Evolutionary conservation across 768 basidiomycete genomes (phyloP).

Genomic region (Russula sp.): DNA sequence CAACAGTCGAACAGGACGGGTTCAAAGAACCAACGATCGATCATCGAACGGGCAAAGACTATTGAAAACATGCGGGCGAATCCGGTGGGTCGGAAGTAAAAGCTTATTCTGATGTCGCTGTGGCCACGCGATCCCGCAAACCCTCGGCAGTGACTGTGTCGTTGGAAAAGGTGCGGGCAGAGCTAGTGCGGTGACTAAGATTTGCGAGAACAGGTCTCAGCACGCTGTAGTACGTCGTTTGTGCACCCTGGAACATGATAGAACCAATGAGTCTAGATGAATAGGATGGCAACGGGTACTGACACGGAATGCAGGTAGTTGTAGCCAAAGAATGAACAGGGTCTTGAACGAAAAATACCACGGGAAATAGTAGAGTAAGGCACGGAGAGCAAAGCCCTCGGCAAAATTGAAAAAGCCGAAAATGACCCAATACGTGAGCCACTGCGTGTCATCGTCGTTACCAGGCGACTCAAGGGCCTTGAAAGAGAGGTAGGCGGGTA

Average conservation of each 20-base stretch:
- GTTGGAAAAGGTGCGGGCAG: slow-evolving; percentile 40
- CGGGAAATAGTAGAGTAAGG: slow-evolving; percentile 87
- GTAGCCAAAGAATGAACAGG: slow-evolving; percentile 84
- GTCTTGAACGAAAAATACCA: slow-evolving; percentile 96
- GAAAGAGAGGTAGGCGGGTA: slow-evolving; percentile 94
- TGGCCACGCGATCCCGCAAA: slow-evolving; percentile 40
- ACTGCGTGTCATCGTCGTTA: slow-evolving; percentile 82
- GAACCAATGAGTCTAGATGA: background rate
- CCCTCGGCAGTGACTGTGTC: slow-evolving; percentile 46
- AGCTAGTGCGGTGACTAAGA: slow-evolving; percentile 36
- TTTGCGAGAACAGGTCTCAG: slow-evolving; percentile 77
- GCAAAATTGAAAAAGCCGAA: slow-evolving; percentile 92
- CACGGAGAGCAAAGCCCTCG: slow-evolving; percentile 75
- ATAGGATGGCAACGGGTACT: slow-evolving; percentile 30
- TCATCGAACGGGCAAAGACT: background rate
- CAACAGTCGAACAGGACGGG: background rate
- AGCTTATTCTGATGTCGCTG: slow-evolving; percentile 32
- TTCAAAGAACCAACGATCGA: slow-evolving; percentile 6
- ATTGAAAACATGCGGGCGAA: background rate
- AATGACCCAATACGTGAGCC: slow-evolving; percentile 97
- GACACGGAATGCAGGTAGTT: slow-evolving; percentile 78
- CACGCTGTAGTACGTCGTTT: slow-evolving; percentile 65
- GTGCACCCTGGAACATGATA: slow-evolving; percentile 60
- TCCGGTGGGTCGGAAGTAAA: background rate
- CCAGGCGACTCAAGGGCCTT: slow-evolving; percentile 87